Conservation (phyloP, 169 alveolate species). For the Eimeria nieschulzi region DNA sequence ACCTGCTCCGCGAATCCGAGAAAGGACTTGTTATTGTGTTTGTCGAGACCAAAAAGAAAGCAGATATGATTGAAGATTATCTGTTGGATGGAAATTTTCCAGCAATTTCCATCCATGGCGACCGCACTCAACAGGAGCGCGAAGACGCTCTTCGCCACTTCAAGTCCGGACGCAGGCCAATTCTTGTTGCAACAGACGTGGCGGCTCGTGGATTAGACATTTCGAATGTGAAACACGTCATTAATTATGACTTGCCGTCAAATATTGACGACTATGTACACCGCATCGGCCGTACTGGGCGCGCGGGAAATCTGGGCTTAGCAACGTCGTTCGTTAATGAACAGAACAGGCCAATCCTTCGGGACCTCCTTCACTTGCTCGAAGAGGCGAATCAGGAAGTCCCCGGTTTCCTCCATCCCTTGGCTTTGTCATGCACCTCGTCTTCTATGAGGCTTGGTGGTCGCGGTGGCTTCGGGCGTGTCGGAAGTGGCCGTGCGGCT, state of each 20-base stretch:
- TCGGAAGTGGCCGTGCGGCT: slow-evolving; percentile 19
- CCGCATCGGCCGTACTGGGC: slow-evolving; percentile 98
- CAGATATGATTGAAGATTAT: slow-evolving; percentile 89
- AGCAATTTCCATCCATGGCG: slow-evolving; percentile 96
- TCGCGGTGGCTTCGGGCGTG: slow-evolving; percentile 55
- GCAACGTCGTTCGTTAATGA: slow-evolving; percentile 96
- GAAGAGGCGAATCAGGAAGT: slow-evolving; percentile 82
- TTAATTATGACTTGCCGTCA: slow-evolving; percentile 96
- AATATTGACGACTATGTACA: slow-evolving; percentile 96
- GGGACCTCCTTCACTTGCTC: slow-evolving; percentile 85
- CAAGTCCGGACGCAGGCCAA: slow-evolving; percentile 92
- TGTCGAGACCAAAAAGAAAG: slow-evolving; percentile 91
- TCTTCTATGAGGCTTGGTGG: slow-evolving; percentile 62
- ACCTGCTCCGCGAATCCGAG: slow-evolving; percentile 84
- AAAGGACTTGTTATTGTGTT: slow-evolving; percentile 84
- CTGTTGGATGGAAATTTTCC: slow-evolving; percentile 86
- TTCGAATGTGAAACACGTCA: slow-evolving; percentile 94
- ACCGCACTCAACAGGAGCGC: slow-evolving; percentile 94
- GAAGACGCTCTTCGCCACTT: slow-evolving; percentile 91
- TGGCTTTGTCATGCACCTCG: slow-evolving; percentile 74
- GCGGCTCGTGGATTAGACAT: slow-evolving; percentile 99
- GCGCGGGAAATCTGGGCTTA: slow-evolving; percentile 98
- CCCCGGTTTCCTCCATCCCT: slow-evolving; percentile 79
- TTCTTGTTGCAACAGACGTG: slow-evolving; percentile 98
- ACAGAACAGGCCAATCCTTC: slow-evolving; percentile 88